phyloP scores from a whole-genome alignment of 352 stramenopile species.

The Pythium plurisporium region DNA sequence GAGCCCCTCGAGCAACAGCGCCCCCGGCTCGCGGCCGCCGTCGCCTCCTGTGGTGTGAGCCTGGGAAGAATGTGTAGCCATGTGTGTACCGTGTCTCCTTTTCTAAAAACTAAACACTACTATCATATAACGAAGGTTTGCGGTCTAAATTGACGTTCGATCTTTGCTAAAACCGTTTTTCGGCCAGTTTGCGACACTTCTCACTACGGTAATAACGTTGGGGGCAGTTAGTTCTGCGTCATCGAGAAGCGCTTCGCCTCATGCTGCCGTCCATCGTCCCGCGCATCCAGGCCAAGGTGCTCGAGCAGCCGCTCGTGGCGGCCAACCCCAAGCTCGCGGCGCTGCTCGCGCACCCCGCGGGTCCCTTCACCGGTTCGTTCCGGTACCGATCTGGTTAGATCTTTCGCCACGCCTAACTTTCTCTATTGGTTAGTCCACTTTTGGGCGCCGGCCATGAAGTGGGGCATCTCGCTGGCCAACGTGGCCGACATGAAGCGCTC shows the following conservation, averaged over 20 bases:
- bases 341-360: constrained; percentile 71
- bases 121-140: too few relatives aligned
- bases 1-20: not conserved
- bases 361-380: constrained; percentile 75
- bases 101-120: too few relatives aligned
- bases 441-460: constrained; percentile 88
- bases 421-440: constrained; percentile 67
- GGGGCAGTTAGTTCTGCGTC: too few relatives aligned
- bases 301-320: constrained; percentile 62
- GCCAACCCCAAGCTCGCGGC: constrained; percentile 59
- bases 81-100: too few relatives aligned
- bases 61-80: too few relatives aligned
- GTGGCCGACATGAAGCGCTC: constrained; percentile 80
- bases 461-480: constrained; percentile 85
- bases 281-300: constrained; percentile 66
- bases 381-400: not conserved
- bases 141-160: too few relatives aligned
- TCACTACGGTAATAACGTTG: too few relatives aligned
- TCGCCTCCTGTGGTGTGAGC: too few relatives aligned
- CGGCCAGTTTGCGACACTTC: too few relatives aligned
- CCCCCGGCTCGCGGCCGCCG: not conserved
- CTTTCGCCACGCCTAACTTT: not conserved
- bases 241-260: too few relatives aligned
- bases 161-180: too few relatives aligned
- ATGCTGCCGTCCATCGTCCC: constrained; percentile 74